Evolutionary conservation across 2,329 filamentous ascomycete genomes (phyloP).

Genomic region (Epichloe baconii): DNA sequence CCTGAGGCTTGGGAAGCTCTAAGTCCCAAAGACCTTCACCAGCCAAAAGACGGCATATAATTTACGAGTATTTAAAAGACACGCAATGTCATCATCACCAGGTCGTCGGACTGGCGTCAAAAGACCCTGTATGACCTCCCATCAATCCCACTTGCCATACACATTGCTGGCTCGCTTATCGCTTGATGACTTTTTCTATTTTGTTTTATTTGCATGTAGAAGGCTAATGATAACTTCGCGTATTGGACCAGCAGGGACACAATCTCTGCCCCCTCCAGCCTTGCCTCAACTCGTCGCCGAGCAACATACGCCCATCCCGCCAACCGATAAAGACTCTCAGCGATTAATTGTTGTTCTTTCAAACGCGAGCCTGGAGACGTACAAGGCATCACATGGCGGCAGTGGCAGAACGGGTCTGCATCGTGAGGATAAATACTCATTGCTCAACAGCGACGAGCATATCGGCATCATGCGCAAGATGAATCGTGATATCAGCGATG

Average conservation of each 20-base stretch:
- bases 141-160: no score
- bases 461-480: conserved; percentile 99
- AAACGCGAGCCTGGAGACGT: conserved; percentile 94
- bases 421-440: conserved; percentile 88
- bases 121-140: conserved; percentile 26
- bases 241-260: conserved; percentile 51
- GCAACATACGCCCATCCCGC: conserved; percentile 72
- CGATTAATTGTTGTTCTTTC: conserved; percentile 91
- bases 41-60: no score
- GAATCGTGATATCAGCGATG: conserved; percentile 97
- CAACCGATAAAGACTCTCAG: conserved; percentile 80
- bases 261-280: conserved; percentile 88
- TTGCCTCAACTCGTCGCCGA: conserved; percentile 89
- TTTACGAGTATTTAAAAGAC: background rate
- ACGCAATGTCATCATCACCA: conserved; percentile 26
- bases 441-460: conserved; percentile 97
- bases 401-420: conserved; percentile 48
- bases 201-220: background rate
- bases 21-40: no score
- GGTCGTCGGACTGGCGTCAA: conserved; percentile 29
- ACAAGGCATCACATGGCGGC: conserved; percentile 73
- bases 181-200: background rate
- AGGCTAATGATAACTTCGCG: background rate
- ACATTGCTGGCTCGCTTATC: background rate
- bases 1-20: background rate